These are phyloP conservation scores for Fusarium scirpi DNA, from an alignment of 2,329 filamentous ascomycete species.

Conservation along the genomic window DNA sequence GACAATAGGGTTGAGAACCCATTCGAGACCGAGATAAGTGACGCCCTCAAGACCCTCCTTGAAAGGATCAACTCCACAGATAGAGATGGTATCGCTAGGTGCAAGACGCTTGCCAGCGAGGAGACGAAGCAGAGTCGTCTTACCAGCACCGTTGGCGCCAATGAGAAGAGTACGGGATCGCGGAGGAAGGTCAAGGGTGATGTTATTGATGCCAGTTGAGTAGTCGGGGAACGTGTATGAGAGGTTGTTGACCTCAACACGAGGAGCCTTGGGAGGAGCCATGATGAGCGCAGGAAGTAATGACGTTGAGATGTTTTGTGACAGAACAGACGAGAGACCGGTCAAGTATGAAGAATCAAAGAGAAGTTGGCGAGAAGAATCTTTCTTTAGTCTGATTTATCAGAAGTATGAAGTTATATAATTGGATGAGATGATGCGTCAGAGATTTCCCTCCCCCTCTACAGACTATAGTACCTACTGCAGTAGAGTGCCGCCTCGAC, in stretches of 20 bases:
- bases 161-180: conserved; percentile 91
- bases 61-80: conserved; percentile 92
- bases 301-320: conserved; percentile 2
- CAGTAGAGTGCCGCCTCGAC: conserved; percentile 14
- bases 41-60: conserved; percentile 90
- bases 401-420: background rate
- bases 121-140: conserved; percentile 94
- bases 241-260: conserved; percentile 79
- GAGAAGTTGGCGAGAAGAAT: background rate
- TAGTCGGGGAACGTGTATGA: conserved; percentile 92
- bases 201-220: conserved; percentile 79
- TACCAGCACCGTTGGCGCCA: conserved; percentile 96
- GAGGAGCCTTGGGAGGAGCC: conserved; percentile 59
- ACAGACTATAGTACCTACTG: background rate
- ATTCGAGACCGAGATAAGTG: conserved; percentile 96
- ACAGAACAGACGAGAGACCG: background rate
- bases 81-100: conserved; percentile 77
- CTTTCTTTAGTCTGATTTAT: background rate
- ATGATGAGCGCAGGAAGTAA: conserved; percentile 21
- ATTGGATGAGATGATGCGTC: conserved; percentile 7
- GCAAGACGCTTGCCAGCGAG: conserved; percentile 95
- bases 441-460: conserved; percentile 33
- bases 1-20: conserved; percentile 97
- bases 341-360: background rate
- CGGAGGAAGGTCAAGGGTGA: conserved; percentile 81